Conservation (phyloP, 108 stramenopile species). For the Parietichytrium sp. region DNA sequence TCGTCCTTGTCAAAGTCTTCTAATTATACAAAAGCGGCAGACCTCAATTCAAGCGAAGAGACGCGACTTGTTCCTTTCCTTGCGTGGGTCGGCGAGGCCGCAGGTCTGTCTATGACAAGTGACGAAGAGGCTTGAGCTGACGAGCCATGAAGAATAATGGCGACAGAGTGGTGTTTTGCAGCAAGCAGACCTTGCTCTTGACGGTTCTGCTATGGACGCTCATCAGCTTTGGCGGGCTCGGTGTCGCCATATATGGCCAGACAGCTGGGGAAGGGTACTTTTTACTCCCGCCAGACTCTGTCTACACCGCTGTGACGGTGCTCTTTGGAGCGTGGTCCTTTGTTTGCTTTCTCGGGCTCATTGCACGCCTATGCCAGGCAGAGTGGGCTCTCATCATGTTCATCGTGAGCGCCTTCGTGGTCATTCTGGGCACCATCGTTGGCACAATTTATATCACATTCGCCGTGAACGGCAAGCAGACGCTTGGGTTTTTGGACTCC, state of each 20-base stretch:
- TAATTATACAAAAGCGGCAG: no score
- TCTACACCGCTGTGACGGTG: background rate
- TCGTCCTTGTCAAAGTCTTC: no score
- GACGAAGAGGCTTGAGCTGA: no score
- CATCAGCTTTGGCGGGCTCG: background rate
- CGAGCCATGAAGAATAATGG: no score
- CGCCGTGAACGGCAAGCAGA: slow-evolving; percentile 12
- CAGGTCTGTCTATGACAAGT: no score
- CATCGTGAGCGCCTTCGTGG: slow-evolving; percentile 9
- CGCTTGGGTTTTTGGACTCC: background rate
- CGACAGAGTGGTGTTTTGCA: slow-evolving; percentile 27
- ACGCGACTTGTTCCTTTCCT: no score
- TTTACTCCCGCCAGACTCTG: background rate
- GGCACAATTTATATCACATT: background rate
- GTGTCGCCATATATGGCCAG: background rate
- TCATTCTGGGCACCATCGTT: slow-evolving; percentile 26
- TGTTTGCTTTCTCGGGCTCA: background rate
- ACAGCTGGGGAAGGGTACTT: background rate
- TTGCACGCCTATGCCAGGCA: background rate
- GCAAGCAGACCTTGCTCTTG: background rate
- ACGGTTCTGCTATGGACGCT: background rate
- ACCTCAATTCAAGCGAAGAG: no score
- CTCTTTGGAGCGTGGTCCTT: background rate
- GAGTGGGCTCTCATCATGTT: background rate
- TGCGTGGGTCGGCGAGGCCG: no score